A percentile compares a stretch with the other conserved stretches of the same genome.
Conservation (phyloP, 208 protist genomes). For the Leishmania tarentolae region DNA sequence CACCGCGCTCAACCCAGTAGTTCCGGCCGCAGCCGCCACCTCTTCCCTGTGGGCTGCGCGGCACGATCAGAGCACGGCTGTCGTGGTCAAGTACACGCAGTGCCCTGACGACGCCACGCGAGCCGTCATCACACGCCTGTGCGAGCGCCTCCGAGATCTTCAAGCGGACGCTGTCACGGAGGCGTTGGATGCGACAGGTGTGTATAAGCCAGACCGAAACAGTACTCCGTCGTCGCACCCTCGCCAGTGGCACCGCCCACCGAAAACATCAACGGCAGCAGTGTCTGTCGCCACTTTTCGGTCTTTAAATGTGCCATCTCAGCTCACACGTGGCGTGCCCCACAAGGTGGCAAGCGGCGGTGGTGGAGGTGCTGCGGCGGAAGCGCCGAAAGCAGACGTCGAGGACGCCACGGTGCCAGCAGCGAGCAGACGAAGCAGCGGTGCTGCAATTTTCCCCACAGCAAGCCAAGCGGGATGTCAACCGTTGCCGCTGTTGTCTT, state of each 20-base stretch:
- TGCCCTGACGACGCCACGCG: constrained; percentile 59
- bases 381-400: neutral
- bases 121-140: constrained; percentile 52
- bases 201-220: neutral
- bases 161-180: constrained; percentile 21
- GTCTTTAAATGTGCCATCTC: neutral
- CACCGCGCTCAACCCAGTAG: neutral
- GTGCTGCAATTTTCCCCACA: neutral
- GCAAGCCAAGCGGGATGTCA: constrained; percentile 5
- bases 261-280: neutral
- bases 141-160: constrained; percentile 57
- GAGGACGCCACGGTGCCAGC: neutral
- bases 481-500: neutral
- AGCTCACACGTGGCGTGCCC: neutral
- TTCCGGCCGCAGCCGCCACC: neutral
- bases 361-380: neutral
- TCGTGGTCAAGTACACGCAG: constrained; percentile 53
- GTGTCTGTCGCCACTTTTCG: neutral
- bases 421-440: neutral
- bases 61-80: constrained; percentile 24
- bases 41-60: constrained; percentile 33
- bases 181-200: neutral
- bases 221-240: neutral
- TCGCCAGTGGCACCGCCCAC: neutral
- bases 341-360: neutral